Base-by-base conservation (phyloP, 176 grass and related monocot genomes). In the Aegilops speltoides region DNA sequence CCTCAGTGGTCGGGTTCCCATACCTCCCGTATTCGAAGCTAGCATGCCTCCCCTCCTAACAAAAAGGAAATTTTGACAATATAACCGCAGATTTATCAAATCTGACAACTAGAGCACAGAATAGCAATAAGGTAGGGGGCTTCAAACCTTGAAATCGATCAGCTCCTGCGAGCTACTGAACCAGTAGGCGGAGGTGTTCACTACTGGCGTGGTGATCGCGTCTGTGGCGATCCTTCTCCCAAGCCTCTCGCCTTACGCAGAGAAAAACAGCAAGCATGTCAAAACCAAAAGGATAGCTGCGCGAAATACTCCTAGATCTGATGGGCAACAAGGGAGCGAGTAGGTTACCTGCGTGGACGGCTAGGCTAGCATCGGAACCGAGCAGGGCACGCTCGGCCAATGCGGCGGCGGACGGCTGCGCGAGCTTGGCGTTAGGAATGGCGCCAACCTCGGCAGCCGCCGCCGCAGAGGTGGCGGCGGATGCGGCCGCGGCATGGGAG, bases 171-270 rank as follows among this genome's bases (percentile, higher is more conserved):
- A 93, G 89, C 94, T 99, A 59, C 90, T 96, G 79, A 99, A 99
- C 92, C 97, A 99, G 87, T 99, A 99, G 76, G 97, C 97, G 56
- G 97, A 99, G 34, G 97, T 99, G 72, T 99, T 99, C 67, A 99
- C 94, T 79, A 99, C 89, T 36, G 94, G 97, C 31, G 97, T 99
- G 85, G 97, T 99, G 87, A 99, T 99, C 19, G 92, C 86, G 79
- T 99, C 97, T 6, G 97, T 96, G 81, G 79, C 89, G 88, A 99
- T 93, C 81, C 82, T 93, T 79, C 97, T 91, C 60, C 94, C 94
- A 48, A 85, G 88, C 91, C 97, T 99, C 90, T 99, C 94, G 89
- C 97, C 97, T 99, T 43, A 64, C 75, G 56, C 6, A 69, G 11
- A 83, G 36, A 3, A 52, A 61, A 43, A 10, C 68, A 91, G 17